phyloP scores from a whole-genome alignment of 257 asterid species.

The Primulina tabacum region DNA sequence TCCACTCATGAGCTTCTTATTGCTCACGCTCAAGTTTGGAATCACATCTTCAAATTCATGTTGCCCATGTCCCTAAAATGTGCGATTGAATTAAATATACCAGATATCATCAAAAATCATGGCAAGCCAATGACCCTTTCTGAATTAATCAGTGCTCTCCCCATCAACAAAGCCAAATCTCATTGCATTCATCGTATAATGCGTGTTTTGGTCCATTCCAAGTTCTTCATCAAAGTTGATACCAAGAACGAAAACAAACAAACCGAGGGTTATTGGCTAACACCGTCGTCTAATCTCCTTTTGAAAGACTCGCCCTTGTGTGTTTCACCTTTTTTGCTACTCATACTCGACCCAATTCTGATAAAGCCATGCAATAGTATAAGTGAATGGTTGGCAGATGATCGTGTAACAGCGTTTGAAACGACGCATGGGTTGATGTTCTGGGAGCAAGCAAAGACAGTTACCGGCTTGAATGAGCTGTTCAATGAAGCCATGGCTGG shows the following conservation, averaged over 20 bases:
- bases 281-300: background rate
- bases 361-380: background rate
- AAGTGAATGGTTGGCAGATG: slow-evolving; percentile 2
- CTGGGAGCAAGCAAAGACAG: background rate
- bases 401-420: background rate
- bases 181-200: background rate
- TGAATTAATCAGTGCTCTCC: background rate
- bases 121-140: slow-evolving; percentile 12
- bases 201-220: background rate
- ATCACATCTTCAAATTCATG: background rate
- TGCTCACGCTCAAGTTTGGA: slow-evolving; percentile 9
- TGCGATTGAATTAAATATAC: background rate
- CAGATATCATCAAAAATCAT: background rate
- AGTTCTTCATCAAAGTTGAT: background rate
- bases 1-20: background rate
- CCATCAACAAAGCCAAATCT: slow-evolving; percentile 9
- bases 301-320: background rate
- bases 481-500: background rate
- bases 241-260: background rate
- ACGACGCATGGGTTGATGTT: background rate
- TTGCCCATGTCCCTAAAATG: background rate
- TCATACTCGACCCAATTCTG: background rate
- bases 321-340: background rate
- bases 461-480: background rate
- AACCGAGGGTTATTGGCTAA: background rate